These are phyloP conservation scores for Paraphaeosphaeria minitans DNA, from an alignment of 2,329 filamentous ascomycete species.

Conservation along the genomic window DNA sequence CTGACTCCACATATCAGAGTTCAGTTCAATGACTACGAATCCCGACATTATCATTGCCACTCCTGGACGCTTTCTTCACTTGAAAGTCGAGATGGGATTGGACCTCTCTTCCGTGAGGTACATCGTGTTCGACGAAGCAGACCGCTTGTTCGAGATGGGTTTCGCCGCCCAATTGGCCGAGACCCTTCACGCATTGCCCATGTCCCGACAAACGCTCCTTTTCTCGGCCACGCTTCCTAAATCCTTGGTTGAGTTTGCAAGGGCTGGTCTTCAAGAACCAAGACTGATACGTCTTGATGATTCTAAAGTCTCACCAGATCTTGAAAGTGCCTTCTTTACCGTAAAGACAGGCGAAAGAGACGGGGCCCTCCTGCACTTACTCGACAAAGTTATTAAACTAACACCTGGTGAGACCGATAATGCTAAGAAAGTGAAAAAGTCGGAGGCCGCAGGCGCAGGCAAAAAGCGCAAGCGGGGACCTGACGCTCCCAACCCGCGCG, in stretches of 20 bases:
- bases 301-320: conserved; percentile 91
- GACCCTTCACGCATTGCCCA: conserved; percentile 86
- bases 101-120: conserved; percentile 91
- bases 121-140: conserved; percentile 96
- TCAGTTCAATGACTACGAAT: conserved; percentile 88
- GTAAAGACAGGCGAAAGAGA: conserved; percentile 95
- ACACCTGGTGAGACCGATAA: conserved; percentile 69
- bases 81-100: conserved; percentile 95
- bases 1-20: conserved; percentile 57
- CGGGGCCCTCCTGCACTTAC: conserved; percentile 83
- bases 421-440: conserved; percentile 51
- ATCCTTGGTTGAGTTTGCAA: conserved; percentile 92
- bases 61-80: conserved; percentile 91
- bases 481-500: conserved; percentile 59
- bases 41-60: conserved; percentile 98
- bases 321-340: conserved; percentile 94
- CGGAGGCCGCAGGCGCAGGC: conserved; percentile 52
- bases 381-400: conserved; percentile 92
- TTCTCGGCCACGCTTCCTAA: conserved; percentile 96
- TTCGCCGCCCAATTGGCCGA: conserved; percentile 93
- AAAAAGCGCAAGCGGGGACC: conserved; percentile 76
- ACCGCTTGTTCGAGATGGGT: conserved; percentile 97
- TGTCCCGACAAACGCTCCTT: conserved; percentile 83
- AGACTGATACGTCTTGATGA: conserved; percentile 90
- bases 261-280: conserved; percentile 90